Percentiles rank a stretch among this genome's conserved stretches.
Evolutionary conservation across 176 grass and related monocot genomes (phyloP).

Genomic region (Carex parvula): DNA sequence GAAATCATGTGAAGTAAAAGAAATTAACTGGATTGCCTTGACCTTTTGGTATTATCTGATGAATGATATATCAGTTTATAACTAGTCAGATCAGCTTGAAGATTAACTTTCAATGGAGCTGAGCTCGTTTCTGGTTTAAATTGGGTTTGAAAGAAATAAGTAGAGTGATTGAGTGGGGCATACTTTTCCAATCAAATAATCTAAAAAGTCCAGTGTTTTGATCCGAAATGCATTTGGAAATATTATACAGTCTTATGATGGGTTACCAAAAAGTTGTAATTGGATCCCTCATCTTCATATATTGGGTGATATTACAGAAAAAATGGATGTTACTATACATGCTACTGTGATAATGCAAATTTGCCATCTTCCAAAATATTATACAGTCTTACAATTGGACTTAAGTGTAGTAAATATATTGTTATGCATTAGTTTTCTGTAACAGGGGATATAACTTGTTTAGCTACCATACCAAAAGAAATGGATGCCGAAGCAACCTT

Average conservation of each 20-base stretch:
- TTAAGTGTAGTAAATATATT: not conserved
- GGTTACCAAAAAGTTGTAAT: not conserved
- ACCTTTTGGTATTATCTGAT: not conserved
- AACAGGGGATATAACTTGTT: slow-evolving; percentile 88
- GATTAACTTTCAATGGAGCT: not conserved
- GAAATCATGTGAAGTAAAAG: not conserved
- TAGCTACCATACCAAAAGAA: slow-evolving; percentile 76
- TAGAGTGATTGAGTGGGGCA: not conserved
- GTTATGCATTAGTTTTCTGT: not conserved
- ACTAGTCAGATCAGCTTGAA: not conserved
- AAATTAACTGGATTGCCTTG: not conserved
- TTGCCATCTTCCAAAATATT: not conserved
- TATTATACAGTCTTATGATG: not conserved
- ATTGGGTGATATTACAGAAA: not conserved
- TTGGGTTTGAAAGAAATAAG: not conserved
- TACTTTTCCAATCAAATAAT: not conserved
- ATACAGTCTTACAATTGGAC: not conserved
- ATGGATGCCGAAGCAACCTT: slow-evolving; percentile 86
- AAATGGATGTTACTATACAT: not conserved
- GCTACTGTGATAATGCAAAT: not conserved
- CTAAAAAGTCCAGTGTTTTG: not conserved
- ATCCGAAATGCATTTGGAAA: not conserved
- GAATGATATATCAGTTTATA: not conserved
- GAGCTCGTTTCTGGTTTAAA: not conserved
- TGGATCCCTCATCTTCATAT: not conserved